A percentile compares a stretch with the other conserved stretches of the same genome.
Evolutionary conservation across 805 yeast species (phyloP).

Genomic region (Cyberlindnera japonica): DNA sequence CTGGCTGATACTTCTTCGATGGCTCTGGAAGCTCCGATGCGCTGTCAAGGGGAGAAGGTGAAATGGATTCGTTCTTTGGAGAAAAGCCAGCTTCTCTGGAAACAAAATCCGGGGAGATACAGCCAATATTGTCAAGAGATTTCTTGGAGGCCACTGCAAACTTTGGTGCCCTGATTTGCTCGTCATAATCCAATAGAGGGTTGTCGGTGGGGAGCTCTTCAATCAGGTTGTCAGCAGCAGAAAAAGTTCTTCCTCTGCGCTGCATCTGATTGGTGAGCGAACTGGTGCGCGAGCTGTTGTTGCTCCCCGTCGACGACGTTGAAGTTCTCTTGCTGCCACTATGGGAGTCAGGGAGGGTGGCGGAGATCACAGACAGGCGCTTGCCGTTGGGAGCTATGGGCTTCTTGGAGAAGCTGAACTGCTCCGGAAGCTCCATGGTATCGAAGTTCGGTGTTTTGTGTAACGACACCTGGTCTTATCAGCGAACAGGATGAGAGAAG

Average conservation of each 20-base stretch:
- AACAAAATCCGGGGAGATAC: background rate
- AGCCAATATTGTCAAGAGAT: constrained; percentile 15
- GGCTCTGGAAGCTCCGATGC: too few species aligned
- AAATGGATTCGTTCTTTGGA: background rate
- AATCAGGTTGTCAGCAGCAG: constrained; percentile 6
- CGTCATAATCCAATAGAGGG: constrained; percentile 27
- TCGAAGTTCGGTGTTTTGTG: background rate
- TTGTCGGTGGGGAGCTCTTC: constrained; percentile 22
- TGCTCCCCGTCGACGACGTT: constrained; percentile 8
- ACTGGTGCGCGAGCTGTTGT: constrained; percentile 4
- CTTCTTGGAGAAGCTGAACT: constrained; percentile 27
- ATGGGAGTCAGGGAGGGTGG: constrained; percentile 17
- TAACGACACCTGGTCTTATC: background rate
- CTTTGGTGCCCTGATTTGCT: constrained; percentile 30
- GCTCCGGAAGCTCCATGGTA: constrained; percentile 15
- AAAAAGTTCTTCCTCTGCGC: constrained; percentile 6
- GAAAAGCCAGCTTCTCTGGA: background rate
- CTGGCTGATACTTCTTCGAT: constrained; percentile 25
- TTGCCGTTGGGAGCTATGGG: constrained; percentile 19
- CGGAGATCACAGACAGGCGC: constrained; percentile 24
- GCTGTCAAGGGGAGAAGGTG: constrained; percentile 1
- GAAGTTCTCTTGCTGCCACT: constrained; percentile 7
- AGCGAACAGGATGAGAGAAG: background rate
- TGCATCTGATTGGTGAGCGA: constrained; percentile 8
- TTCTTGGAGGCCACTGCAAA: constrained; percentile 16